These are phyloP conservation scores for Leccinum subgranulosum DNA, from an alignment of 768 basidiomycete genomes.

Conservation along the genomic window DNA sequence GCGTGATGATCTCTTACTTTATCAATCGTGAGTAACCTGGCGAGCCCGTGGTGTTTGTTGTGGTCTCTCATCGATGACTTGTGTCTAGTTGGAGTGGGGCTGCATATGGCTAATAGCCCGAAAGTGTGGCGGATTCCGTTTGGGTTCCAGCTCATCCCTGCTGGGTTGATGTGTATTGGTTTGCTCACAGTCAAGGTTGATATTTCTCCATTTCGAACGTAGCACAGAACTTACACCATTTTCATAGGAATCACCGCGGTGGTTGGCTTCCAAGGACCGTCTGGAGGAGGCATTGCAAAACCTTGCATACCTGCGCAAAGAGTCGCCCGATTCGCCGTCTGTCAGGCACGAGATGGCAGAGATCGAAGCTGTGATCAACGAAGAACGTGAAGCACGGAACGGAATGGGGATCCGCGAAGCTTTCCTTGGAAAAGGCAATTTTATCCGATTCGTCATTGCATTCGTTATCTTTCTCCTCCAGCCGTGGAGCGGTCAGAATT, in stretches of 20 bases:
- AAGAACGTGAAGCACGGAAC: slow-evolving; percentile 64
- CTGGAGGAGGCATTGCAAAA: slow-evolving; percentile 51
- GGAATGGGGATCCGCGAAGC: slow-evolving; percentile 68
- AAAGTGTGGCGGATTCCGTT: slow-evolving; percentile 72
- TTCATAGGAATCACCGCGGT: slow-evolving; percentile 68
- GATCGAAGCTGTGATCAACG: slow-evolving; percentile 75
- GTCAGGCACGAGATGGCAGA: slow-evolving; percentile 71
- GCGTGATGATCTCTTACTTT: slow-evolving; percentile 85
- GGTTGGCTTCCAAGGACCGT: slow-evolving; percentile 64
- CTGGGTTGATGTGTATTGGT: slow-evolving; percentile 66
- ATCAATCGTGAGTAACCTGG: slow-evolving; percentile 56
- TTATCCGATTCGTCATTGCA: slow-evolving; percentile 78
- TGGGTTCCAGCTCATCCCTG: slow-evolving; percentile 71
- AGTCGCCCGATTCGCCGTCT: slow-evolving; percentile 37
- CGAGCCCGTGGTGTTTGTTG: neutral
- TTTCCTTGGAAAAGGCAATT: slow-evolving; percentile 80
- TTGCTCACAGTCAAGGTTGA: slow-evolving; percentile 60
- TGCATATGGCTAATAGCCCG: slow-evolving; percentile 46
- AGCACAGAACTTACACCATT: slow-evolving; percentile 8
- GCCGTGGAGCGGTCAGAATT: slow-evolving; percentile 85
- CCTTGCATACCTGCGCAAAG: slow-evolving; percentile 62
- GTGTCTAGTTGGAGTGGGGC: slow-evolving; percentile 52
- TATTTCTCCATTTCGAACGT: neutral
- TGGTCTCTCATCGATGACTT: slow-evolving; percentile 3
- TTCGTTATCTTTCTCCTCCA: slow-evolving; percentile 76